Base-by-base conservation (phyloP, 148 eudicot species). In the Limonium bicolor region DNA sequence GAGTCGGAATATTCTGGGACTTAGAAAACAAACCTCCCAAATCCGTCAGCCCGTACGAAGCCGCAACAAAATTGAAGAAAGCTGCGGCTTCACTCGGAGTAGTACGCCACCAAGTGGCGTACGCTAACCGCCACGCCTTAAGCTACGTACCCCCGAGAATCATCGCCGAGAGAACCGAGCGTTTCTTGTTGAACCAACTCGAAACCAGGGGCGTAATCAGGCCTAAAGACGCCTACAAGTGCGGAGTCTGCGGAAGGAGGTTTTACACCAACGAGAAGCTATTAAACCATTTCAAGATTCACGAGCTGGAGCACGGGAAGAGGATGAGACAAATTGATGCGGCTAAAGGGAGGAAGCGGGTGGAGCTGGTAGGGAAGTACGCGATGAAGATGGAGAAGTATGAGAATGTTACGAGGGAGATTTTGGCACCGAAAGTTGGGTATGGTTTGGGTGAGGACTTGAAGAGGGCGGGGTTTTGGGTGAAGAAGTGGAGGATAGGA, bases 1-100 rank as follows among this genome's bases (percentile, higher is more conserved):
- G n/a, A 39, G 73, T 81, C 17, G 96, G 72, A 7, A 68, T 86
- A 20, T 86, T 86, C 42, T 86, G 96, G 96, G 96, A 86, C 56
- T 65, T 86, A 41, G 81, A 78, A 37, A 86, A 86, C 67, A 81
- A 78, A 55, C 84, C 93, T 22, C 96, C 93, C 14, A 86, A 65
- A 31, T 60, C 77, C 41, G 41, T 61, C 13, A 57, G 81, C 11
- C 84, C 86, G 0, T 78, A 53, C 53, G 87, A 78, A 36, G 93
- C 83, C 11, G 87, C 84, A 4, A 33, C 56, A 33, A 60, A 69
- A 67, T 40, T 86, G 21, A 86, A 61, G 56, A 74, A 42, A 50
- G 78, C 81, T 2, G 80, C 70, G 5, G 52, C 68, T n/a, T 51
- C 62, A 24, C 75, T 86, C 36, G 96, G 96, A 27, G 25, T 70